A percentile compares a stretch with the other conserved stretches of the same genome.
These are phyloP conservation scores for Gyromitra esculenta DNA, from an alignment of 2,329 filamentous ascomycete genomes.

Conservation along the genomic window DNA sequence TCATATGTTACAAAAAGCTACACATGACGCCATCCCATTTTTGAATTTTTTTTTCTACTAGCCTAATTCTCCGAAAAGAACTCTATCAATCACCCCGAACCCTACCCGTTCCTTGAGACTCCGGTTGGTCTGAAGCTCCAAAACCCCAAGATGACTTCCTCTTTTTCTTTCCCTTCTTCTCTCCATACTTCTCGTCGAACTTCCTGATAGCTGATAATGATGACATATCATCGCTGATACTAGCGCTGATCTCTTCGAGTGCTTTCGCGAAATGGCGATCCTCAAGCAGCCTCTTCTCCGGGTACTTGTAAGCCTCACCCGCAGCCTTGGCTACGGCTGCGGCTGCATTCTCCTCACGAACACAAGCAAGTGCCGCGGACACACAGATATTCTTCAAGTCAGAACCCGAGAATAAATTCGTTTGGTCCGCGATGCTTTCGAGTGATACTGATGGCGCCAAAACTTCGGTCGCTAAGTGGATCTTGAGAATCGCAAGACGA, in stretches of 20 bases:
- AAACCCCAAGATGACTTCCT: slow-evolving; percentile 72
- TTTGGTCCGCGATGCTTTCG: slow-evolving; percentile 71
- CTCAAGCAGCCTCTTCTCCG: slow-evolving; percentile 73
- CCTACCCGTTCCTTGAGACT: slow-evolving; percentile 55
- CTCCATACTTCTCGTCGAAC: slow-evolving; percentile 95
- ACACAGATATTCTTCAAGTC: slow-evolving; percentile 86
- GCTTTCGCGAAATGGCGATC: slow-evolving; percentile 83
- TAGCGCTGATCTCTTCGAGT: slow-evolving; percentile 87
- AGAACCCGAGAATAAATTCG: slow-evolving; percentile 81
- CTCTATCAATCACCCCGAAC: slow-evolving; percentile 50
- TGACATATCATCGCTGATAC: slow-evolving; percentile 92
- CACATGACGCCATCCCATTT: slow-evolving; percentile 36
- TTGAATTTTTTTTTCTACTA: slow-evolving; percentile 27
- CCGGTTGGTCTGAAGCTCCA: slow-evolving; percentile 59
- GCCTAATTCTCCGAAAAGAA: slow-evolving; percentile 16
- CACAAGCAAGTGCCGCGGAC: slow-evolving; percentile 79
- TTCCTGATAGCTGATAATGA: slow-evolving; percentile 86
- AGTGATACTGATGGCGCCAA: slow-evolving; percentile 72
- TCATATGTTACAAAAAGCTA: slow-evolving; percentile 41
- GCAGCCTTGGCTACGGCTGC: slow-evolving; percentile 57
- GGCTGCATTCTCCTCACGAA: slow-evolving; percentile 72
- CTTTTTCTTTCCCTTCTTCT: slow-evolving; percentile 74
- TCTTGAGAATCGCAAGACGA: slow-evolving; percentile 73
- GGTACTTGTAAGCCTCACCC: slow-evolving; percentile 68
- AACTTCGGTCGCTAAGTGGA: slow-evolving; percentile 75